A percentile compares a stretch with the other conserved stretches of the same genome.
Conservation (phyloP, 2,329 filamentous ascomycete genomes). For the Phialemoniopsis sp. region DNA sequence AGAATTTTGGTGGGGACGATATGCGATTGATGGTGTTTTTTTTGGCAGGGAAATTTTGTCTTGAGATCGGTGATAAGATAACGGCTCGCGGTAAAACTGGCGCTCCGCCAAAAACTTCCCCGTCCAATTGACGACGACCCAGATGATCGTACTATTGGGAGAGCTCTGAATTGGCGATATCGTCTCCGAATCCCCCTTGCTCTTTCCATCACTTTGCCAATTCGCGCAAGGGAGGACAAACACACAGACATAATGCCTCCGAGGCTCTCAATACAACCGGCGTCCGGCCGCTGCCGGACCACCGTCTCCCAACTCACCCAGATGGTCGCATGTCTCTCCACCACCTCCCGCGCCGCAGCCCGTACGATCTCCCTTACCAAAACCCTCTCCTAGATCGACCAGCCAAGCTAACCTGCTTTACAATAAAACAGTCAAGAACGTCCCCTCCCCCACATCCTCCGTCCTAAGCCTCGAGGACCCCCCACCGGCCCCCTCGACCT, state of each 20-base stretch:
- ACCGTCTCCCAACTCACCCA: conserved; percentile 5
- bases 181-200: too few relatives aligned
- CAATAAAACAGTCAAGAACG: neutral
- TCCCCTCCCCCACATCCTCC: neutral
- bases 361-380: conserved; percentile 1
- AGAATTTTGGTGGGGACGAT: too few relatives aligned
- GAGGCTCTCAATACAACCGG: conserved; percentile 6
- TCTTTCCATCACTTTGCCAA: too few relatives aligned
- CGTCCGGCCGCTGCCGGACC: conserved; percentile 7
- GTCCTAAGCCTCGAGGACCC: neutral
- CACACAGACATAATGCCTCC: conserved; percentile 9
- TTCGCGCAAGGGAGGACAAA: too few relatives aligned
- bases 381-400: neutral
- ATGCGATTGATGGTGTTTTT: too few relatives aligned
- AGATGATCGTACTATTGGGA: too few relatives aligned
- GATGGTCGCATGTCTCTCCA: conserved; percentile 6
- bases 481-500: neutral
- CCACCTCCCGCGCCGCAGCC: conserved; percentile 6
- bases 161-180: too few relatives aligned
- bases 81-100: too few relatives aligned
- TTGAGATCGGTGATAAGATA: too few relatives aligned
- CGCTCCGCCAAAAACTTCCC: too few relatives aligned
- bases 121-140: too few relatives aligned
- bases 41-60: too few relatives aligned
- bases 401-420: neutral